Conservation (phyloP, 2,329 filamentous ascomycete species). For the Grosmannia penicillata region DNA sequence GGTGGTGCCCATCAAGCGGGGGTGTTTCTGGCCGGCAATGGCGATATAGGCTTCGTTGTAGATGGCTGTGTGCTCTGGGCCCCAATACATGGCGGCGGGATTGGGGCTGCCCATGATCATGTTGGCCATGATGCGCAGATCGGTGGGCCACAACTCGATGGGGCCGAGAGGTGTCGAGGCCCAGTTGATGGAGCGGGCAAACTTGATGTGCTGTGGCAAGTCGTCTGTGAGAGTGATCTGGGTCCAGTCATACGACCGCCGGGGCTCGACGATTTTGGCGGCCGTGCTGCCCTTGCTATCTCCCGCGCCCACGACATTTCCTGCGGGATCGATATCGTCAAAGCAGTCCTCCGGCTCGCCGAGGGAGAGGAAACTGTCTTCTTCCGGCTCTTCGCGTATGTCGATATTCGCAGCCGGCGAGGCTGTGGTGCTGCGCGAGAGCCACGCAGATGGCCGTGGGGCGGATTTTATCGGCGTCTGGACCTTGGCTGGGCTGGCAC, state of each 20-base stretch:
- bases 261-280: constrained; percentile 16
- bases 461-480: no score
- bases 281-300: no score
- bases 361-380: not conserved
- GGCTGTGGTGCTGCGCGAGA: not conserved
- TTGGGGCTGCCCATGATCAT: constrained; percentile 68
- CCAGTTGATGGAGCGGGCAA: constrained; percentile 62
- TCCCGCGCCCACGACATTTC: not conserved
- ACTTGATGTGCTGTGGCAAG: constrained; percentile 56
- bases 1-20: constrained; percentile 55
- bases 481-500: no score
- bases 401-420: constrained; percentile 2
- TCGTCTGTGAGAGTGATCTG: constrained; percentile 47
- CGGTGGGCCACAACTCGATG: constrained; percentile 57
- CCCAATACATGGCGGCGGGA: constrained; percentile 69
- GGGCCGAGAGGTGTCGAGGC: constrained; percentile 56
- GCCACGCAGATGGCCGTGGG: not conserved
- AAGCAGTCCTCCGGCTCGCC: not conserved
- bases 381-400: not conserved
- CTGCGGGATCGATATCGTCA: not conserved
- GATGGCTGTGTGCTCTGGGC: constrained; percentile 51
- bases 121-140: constrained; percentile 66
- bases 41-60: constrained; percentile 61
- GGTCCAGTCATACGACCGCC: constrained; percentile 68
- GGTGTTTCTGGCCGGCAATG: constrained; percentile 65